These are phyloP conservation scores for Vanderwaltozyma tropicalis DNA, from an alignment of 805 yeast genomes.

Conservation along the genomic window DNA sequence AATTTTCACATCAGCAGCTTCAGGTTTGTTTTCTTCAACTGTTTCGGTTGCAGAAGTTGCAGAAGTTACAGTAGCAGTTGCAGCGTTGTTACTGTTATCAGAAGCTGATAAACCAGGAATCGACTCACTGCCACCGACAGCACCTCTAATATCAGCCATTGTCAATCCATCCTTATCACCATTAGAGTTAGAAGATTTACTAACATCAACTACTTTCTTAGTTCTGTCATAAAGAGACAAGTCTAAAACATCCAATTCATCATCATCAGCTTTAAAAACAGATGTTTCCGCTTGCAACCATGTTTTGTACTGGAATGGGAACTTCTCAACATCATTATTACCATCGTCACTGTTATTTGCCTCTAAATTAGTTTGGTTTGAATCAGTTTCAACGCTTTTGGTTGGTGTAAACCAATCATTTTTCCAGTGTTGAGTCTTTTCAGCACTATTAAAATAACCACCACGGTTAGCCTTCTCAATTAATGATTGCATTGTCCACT, in stretches of 20 bases:
- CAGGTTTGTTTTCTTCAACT: background rate
- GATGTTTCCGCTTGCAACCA: constrained; percentile 15
- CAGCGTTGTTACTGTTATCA: background rate
- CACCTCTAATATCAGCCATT: constrained; percentile 39
- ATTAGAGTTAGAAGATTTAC: background rate
- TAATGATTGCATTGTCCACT: constrained; percentile 8
- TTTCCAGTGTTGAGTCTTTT: constrained; percentile 23
- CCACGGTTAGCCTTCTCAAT: constrained; percentile 20
- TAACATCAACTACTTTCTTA: background rate
- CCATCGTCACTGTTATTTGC: constrained; percentile 1
- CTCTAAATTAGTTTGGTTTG: constrained; percentile 3
- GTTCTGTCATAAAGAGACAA: constrained; percentile 3
- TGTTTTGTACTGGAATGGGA: constrained; percentile 16
- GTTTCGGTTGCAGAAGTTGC: background rate
- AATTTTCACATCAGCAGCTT: background rate
- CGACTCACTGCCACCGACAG: constrained; percentile 38
- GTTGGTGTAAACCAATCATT: constrained; percentile 24
- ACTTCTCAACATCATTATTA: constrained; percentile 7
- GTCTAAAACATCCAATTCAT: constrained; percentile 5
- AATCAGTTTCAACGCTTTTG: constrained; percentile 6
- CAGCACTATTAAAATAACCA: constrained; percentile 7
- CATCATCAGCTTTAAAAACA: background rate
- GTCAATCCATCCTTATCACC: constrained; percentile 2
- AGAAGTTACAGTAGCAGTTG: background rate
- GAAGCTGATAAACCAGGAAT: constrained; percentile 32